phyloP scores from a whole-genome alignment of 441 rosid species.

The Pelargonium hybrid region DNA sequence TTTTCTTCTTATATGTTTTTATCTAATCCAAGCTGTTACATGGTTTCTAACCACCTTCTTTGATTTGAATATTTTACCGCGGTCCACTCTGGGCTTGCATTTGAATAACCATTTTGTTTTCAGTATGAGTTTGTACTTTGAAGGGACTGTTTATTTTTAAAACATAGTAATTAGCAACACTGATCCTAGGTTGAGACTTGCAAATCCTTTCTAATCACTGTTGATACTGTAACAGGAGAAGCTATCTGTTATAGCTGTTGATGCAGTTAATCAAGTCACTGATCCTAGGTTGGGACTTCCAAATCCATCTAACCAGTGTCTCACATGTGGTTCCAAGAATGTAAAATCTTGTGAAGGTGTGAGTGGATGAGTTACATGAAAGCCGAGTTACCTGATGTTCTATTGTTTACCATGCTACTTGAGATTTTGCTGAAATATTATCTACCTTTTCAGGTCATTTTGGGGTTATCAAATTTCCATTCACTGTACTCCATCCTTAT shows the following conservation, averaged over 20 bases:
- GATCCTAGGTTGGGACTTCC: slow-evolving; percentile 82
- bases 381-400: slow-evolving; percentile 5
- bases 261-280: slow-evolving; percentile 44
- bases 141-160: neutral
- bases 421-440: slow-evolving; percentile 16
- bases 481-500: slow-evolving; percentile 56
- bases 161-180: neutral
- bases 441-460: slow-evolving; percentile 54
- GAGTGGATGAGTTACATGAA: slow-evolving; percentile 13
- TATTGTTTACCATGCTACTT: slow-evolving; percentile 10
- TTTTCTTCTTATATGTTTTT: neutral
- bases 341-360: slow-evolving; percentile 69
- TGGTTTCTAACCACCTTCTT: neutral
- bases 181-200: neutral
- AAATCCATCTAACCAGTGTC: slow-evolving; percentile 48
- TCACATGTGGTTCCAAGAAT: slow-evolving; percentile 55
- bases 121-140: neutral
- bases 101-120: neutral
- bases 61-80: neutral
- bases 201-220: neutral
- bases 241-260: slow-evolving; percentile 36
- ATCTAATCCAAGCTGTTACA: neutral
- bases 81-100: neutral
- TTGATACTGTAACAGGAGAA: slow-evolving; percentile 42
- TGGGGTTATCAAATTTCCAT: slow-evolving; percentile 55